phyloP scores from a whole-genome alignment of 2,329 filamentous ascomycete species.

The Alternaria angustiovoidea region DNA sequence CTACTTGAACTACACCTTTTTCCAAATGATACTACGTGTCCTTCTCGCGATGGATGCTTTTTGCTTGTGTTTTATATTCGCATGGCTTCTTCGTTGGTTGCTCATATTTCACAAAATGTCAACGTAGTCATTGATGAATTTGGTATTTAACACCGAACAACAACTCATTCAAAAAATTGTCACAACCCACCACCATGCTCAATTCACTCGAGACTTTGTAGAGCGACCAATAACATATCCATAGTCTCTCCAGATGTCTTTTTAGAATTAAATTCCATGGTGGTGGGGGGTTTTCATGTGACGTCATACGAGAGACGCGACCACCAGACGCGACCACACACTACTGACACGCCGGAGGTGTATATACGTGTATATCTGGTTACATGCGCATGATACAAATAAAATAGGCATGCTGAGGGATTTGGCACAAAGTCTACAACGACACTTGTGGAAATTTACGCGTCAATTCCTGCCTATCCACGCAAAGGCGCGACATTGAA shows the following conservation, averaged over 20 bases:
- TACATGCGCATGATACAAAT: not conserved
- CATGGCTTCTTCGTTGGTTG: not conserved
- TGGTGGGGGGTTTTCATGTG: not conserved
- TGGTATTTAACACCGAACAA: not conserved
- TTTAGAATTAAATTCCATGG: not conserved
- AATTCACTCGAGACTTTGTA: rapidly evolving
- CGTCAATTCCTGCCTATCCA: not conserved
- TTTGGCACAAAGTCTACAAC: too few relatives aligned
- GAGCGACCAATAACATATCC: rapidly evolving
- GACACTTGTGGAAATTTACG: not conserved
- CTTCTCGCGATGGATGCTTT: not conserved
- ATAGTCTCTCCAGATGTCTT: not conserved
- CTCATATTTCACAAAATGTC: not conserved
- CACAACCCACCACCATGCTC: not conserved
- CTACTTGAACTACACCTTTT: not conserved
- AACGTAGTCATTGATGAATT: not conserved
- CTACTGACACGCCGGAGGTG: not conserved
- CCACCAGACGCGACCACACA: not conserved
- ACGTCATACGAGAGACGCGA: not conserved
- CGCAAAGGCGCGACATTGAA: not conserved
- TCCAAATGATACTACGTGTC: rapidly evolving
- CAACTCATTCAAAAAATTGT: not conserved
- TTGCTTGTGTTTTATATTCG: not conserved
- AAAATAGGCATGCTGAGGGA: too few relatives aligned
- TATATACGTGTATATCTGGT: not conserved